phyloP scores from a whole-genome alignment of 2,329 filamentous ascomycete species.

The Acarospora socialis region DNA sequence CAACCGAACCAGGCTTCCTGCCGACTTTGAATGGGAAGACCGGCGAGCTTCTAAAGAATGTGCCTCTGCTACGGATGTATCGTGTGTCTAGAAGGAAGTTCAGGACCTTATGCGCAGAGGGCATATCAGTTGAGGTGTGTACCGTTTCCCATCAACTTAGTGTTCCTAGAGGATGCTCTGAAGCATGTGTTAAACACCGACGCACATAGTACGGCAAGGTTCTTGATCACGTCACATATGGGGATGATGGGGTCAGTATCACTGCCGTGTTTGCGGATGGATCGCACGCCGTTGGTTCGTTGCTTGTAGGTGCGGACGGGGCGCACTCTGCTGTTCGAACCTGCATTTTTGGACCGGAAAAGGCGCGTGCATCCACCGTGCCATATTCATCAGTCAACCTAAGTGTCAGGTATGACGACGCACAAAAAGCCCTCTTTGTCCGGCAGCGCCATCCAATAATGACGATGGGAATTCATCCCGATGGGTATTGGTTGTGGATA shows the following conservation, averaged over 20 bases:
- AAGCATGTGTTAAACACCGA: too few species aligned
- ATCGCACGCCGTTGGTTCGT: slow-evolving; percentile 3
- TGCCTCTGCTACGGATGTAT: slow-evolving; percentile 5
- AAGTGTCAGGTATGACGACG: not conserved
- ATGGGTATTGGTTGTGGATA: not conserved
- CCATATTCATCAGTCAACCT: not conserved
- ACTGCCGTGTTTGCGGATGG: slow-evolving; percentile 10
- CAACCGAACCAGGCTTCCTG: slow-evolving; percentile 4
- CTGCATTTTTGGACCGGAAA: slow-evolving; percentile 4
- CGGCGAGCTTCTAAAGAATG: slow-evolving; percentile 8
- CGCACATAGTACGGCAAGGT: slow-evolving; percentile 1
- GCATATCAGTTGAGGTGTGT: slow-evolving; percentile 6
- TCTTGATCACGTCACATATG: slow-evolving; percentile 3
- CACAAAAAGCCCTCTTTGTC: not conserved
- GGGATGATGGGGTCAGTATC: slow-evolving; percentile 2
- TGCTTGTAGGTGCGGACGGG: slow-evolving; percentile 10
- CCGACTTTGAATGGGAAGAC: slow-evolving; percentile 14
- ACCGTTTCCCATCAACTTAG: not conserved
- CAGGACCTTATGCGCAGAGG: slow-evolving; percentile 6
- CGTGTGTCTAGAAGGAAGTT: slow-evolving; percentile 7
- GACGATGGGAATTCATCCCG: not conserved
- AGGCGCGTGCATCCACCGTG: not conserved
- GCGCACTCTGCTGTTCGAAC: slow-evolving; percentile 6
- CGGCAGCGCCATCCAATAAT: not conserved
- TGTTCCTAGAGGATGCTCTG: not conserved